These are phyloP conservation scores for Neurospora tetraspora DNA, from an alignment of 495 filamentous ascomycete genomes.

Conservation along the genomic window DNA sequence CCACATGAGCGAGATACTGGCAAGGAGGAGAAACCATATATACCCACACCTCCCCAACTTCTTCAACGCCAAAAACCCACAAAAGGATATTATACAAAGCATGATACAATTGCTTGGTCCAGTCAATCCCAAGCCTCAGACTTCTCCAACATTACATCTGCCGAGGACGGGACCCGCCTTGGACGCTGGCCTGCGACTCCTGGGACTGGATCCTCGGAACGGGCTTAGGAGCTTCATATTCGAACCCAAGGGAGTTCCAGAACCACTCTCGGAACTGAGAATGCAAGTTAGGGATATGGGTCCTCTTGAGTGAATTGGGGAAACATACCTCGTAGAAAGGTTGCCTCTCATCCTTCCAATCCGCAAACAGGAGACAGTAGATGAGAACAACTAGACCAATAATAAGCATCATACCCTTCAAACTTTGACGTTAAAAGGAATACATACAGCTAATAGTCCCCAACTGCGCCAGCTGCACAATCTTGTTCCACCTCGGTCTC, in stretches of 20 bases:
- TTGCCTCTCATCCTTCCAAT: constrained; percentile 53
- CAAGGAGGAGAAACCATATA: background rate
- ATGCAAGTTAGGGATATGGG: background rate
- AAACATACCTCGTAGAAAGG: constrained; percentile 50
- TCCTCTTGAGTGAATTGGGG: background rate
- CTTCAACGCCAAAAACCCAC: background rate
- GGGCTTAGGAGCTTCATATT: background rate
- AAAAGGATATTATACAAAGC: background rate
- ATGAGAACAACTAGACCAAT: constrained; percentile 46
- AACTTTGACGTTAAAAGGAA: too few species aligned
- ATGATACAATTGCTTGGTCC: background rate
- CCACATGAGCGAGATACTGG: background rate
- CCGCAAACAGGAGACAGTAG: constrained; percentile 72
- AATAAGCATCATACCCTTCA: too few species aligned
- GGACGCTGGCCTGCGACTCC: background rate
- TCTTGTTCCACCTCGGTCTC: constrained; percentile 65
- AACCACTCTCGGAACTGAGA: constrained; percentile 16
- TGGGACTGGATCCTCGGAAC: background rate
- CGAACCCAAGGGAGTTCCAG: constrained; percentile 15
- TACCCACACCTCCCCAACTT: background rate
- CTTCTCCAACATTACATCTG: background rate
- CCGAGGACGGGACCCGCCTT: background rate
- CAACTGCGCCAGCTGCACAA: constrained; percentile 60
- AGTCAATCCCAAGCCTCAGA: background rate
- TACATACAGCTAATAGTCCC: constrained; percentile 48